Conservation (phyloP, 2,329 filamentous ascomycete species). For the Colletotrichum aenigma region DNA sequence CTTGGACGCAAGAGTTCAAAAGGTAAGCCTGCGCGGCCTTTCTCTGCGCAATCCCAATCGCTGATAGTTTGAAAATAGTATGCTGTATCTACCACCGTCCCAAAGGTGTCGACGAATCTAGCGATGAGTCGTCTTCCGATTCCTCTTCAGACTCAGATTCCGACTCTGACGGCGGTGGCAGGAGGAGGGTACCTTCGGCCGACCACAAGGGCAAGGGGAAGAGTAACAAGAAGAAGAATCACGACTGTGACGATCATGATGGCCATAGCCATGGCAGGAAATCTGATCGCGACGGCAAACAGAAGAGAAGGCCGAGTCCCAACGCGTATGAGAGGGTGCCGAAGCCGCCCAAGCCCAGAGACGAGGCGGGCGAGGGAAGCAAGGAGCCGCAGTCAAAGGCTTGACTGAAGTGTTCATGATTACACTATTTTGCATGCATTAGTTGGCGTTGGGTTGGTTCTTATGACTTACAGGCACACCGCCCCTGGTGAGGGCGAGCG, state of each 20-base stretch:
- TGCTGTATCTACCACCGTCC: conserved; percentile 98
- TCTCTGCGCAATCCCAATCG: not conserved
- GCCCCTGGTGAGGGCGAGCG: not conserved
- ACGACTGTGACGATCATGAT: conserved; percentile 39
- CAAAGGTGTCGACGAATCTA: conserved; percentile 81
- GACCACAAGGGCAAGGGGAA: conserved; percentile 43
- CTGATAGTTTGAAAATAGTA: conserved; percentile 56
- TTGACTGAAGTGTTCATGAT: not conserved
- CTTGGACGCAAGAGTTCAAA: conserved; percentile 94
- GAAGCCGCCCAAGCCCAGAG: conserved; percentile 45
- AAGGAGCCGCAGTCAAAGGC: conserved; percentile 13
- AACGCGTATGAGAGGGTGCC: conserved; percentile 83
- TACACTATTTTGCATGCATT: not conserved
- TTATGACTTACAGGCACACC: not conserved
- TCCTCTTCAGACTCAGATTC: conserved; percentile 58
- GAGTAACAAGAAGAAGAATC: conserved; percentile 33
- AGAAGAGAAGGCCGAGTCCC: conserved; percentile 64
- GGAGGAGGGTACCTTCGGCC: conserved; percentile 24
- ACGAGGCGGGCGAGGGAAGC: conserved; percentile 22
- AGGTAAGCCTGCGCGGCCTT: conserved; percentile 55
- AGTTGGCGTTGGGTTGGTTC: not conserved
- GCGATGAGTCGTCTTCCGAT: conserved; percentile 66
- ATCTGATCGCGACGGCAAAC: conserved; percentile 36
- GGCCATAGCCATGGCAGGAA: conserved; percentile 32
- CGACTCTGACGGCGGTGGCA: conserved; percentile 46